Percentiles rank a stretch among this genome's conserved stretches.
phyloP scores from a whole-genome alignment of 306 rosid species.

The Gleditsia sinensis region DNA sequence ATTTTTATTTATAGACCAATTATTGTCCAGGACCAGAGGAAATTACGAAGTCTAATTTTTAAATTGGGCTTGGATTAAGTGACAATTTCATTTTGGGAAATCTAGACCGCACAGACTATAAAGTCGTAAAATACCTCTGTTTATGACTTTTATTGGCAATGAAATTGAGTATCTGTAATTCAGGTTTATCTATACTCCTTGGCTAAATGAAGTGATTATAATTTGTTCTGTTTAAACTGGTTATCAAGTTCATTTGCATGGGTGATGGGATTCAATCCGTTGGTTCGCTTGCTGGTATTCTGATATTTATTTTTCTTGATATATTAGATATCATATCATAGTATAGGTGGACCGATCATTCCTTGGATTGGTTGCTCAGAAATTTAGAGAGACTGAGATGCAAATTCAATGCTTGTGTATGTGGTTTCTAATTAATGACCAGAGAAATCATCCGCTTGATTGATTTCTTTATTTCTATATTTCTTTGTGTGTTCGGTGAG shows the following conservation, averaged over 20 bases:
- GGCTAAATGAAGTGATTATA: constrained; percentile 26
- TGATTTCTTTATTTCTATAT: not conserved
- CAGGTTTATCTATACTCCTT: constrained; percentile 16
- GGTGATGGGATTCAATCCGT: constrained; percentile 19
- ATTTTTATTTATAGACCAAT: not conserved
- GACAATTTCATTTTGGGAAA: constrained; percentile 1
- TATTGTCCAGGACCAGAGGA: constrained; percentile 25
- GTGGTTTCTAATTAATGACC: constrained; percentile 13
- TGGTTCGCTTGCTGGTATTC: too few relatives aligned
- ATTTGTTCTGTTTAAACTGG: constrained; percentile 25
- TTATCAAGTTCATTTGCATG: not conserved
- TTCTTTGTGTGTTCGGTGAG: not conserved
- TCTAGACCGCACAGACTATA: constrained; percentile 22
- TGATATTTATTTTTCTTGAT: too few relatives aligned
- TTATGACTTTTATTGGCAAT: constrained; percentile 25
- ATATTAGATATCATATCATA: too few relatives aligned
- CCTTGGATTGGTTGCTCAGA: constrained; percentile 18
- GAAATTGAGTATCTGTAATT: constrained; percentile 28
- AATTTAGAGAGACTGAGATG: constrained; percentile 6
- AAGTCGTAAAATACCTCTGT: not conserved
- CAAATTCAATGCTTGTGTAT: constrained; percentile 22
- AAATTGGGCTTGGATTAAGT: constrained; percentile 24
- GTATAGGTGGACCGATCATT: too few relatives aligned
- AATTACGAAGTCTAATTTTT: constrained; percentile 23
- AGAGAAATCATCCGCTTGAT: not conserved